phyloP scores from a whole-genome alignment of 2,329 filamentous ascomycete genomes.

The Curvularia hawaiiensis region DNA sequence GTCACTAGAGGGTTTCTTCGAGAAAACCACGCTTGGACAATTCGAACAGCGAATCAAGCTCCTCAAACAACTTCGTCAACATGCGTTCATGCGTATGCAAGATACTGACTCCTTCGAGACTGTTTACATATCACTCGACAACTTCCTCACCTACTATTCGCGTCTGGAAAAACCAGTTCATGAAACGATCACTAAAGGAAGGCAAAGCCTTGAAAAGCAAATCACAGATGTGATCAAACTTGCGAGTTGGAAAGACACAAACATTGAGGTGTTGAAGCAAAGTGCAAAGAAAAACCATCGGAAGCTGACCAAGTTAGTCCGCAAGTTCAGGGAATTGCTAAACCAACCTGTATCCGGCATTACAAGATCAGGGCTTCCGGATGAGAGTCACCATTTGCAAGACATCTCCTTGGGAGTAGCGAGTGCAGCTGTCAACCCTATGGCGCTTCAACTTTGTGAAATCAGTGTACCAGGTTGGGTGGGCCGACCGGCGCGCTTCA shows the following conservation, averaged over 20 bases:
- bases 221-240: slow-evolving; percentile 93
- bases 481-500: slow-evolving; percentile 66
- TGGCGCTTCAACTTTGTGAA: slow-evolving; percentile 29
- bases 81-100: slow-evolving; percentile 65
- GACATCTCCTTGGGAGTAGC: slow-evolving; percentile 20
- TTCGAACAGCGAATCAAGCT: slow-evolving; percentile 74
- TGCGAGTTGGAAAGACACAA: slow-evolving; percentile 98
- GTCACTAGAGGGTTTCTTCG: slow-evolving; percentile 80
- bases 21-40: slow-evolving; percentile 79
- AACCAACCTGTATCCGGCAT: slow-evolving; percentile 75
- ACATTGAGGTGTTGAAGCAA: slow-evolving; percentile 85
- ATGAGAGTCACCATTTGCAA: slow-evolving; percentile 23
- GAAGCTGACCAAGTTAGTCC: slow-evolving; percentile 88
- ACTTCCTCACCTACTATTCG: slow-evolving; percentile 77
- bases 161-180: slow-evolving; percentile 71
- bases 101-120: slow-evolving; percentile 58
- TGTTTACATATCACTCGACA: slow-evolving; percentile 69
- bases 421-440: slow-evolving; percentile 18
- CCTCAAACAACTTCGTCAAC: slow-evolving; percentile 64
- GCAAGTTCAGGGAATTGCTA: slow-evolving; percentile 84
- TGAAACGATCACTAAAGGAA: slow-evolving; percentile 70
- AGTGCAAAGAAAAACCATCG: slow-evolving; percentile 89
- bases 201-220: slow-evolving; percentile 80
- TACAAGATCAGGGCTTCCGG: slow-evolving; percentile 40
- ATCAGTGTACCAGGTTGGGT: slow-evolving; percentile 38